Evolutionary conservation across 2,329 filamentous ascomycete species (phyloP).

Genomic region (Tympanopsis confertula): DNA sequence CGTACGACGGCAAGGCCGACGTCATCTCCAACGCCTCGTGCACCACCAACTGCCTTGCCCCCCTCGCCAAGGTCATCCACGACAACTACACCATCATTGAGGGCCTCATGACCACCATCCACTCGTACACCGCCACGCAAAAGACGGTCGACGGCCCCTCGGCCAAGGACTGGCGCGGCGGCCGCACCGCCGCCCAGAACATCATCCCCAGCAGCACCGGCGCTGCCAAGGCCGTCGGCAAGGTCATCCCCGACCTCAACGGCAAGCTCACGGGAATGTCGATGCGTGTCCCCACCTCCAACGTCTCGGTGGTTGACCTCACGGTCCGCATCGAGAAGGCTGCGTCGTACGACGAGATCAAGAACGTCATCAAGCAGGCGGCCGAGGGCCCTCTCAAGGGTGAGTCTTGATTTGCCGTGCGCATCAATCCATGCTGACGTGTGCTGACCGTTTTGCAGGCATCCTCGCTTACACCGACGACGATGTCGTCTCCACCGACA

Average conservation of each 20-base stretch:
- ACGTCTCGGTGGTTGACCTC: slow-evolving; percentile 98
- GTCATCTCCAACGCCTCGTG: slow-evolving; percentile 99
- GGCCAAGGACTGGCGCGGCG: slow-evolving; percentile 98
- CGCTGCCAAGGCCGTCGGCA: slow-evolving; percentile 99
- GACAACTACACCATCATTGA: slow-evolving; percentile 96
- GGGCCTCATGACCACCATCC: slow-evolving; percentile 98
- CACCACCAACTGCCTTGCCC: slow-evolving; percentile 99
- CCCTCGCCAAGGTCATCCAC: slow-evolving; percentile 97
- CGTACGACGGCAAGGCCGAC: slow-evolving; percentile 79
- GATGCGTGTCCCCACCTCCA: slow-evolving; percentile 96
- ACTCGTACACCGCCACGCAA: slow-evolving; percentile 99
- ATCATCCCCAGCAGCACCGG: slow-evolving; percentile 99
- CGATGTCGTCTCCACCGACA: slow-evolving; percentile 84
- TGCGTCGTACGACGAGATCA: slow-evolving; percentile 84
- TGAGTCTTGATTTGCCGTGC: slow-evolving; percentile 25
- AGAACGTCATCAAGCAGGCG: slow-evolving; percentile 78
- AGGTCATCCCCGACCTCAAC: slow-evolving; percentile 95
- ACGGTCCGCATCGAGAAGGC: slow-evolving; percentile 88
- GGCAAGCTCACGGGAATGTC: slow-evolving; percentile 99
- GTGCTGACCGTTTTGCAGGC: slow-evolving; percentile 35
- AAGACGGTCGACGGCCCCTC: slow-evolving; percentile 98
- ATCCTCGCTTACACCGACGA: slow-evolving; percentile 94
- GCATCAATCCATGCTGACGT: background rate
- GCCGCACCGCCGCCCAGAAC: slow-evolving; percentile 97
- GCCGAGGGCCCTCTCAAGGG: slow-evolving; percentile 77